These are phyloP conservation scores for Exophiala aquamarina DNA, from an alignment of 2,329 filamentous ascomycete species.

Conservation along the genomic window DNA sequence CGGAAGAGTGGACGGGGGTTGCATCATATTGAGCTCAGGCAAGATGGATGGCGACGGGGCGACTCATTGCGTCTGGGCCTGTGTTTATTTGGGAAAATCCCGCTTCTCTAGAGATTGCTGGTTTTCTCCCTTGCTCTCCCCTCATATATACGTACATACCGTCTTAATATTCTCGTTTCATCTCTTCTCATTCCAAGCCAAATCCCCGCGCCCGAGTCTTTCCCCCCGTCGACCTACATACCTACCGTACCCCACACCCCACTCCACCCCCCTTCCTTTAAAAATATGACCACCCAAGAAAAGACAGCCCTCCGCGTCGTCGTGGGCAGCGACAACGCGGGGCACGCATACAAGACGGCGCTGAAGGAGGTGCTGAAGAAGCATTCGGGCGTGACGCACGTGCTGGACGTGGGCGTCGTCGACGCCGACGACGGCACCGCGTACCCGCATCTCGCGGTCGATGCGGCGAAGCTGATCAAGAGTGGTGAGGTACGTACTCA, in stretches of 20 bases:
- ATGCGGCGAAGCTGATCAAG: conserved; percentile 60
- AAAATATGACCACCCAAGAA: conserved; percentile 18
- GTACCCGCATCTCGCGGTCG: conserved; percentile 76
- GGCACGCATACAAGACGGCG: conserved; percentile 73
- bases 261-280: background rate
- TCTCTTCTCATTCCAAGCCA: too few relatives aligned
- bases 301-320: conserved; percentile 55
- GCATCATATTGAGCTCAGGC: too few relatives aligned
- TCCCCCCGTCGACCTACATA: too few relatives aligned
- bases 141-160: too few relatives aligned
- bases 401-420: conserved; percentile 74
- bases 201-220: too few relatives aligned
- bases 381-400: conserved; percentile 64
- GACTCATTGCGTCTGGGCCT: too few relatives aligned
- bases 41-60: too few relatives aligned
- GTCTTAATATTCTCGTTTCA: too few relatives aligned
- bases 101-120: too few relatives aligned
- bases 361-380: conserved; percentile 72
- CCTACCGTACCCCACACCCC: background rate
- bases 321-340: conserved; percentile 69
- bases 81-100: too few relatives aligned
- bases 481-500: conserved; percentile 38
- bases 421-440: conserved; percentile 70
- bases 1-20: too few relatives aligned
- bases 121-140: too few relatives aligned